Base-by-base conservation (phyloP, 805 yeast genomes). In the Candida pseudofarinosa region DNA sequence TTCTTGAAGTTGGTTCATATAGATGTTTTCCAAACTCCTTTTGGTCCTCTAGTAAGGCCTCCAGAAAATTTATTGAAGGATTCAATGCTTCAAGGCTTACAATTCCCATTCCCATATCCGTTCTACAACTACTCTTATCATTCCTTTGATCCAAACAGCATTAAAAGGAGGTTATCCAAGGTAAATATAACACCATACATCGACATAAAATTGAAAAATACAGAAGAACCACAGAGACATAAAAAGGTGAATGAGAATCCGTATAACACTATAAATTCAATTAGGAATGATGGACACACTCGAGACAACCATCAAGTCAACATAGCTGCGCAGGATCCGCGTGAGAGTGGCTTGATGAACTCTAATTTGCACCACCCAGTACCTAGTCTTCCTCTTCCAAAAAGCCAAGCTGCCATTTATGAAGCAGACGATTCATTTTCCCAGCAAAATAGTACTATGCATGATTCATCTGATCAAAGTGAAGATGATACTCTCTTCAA, bases 61-160 rank as follows among this genome's bases (percentile, higher is more conserved):
- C 76, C 76, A 1, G 54, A 54, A 20, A 69, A 68, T 48, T 67
- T 54, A 46, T 44, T 69, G 46, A 58, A 53, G 30, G 60, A 60
- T 39, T 54, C 60, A 18, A 59, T 71, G 65, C 54, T 62, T 33
- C 65, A 60, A 44, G 76, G 75, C 1, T 64, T 68, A 39, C 70
- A 66, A 42, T 71, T 65, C 45, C 73, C 75, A 18, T 69, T 65
- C 44, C 76, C 76, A 4, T 71, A 63, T 44, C 74, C 76, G 30
- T 71, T 69, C 44, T 71, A 70, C 53, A 70, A 70, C 42, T 71
- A 60, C 50, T 68, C 74, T 4, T 69, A 67, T 50, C 76, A 71
- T 46, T 52, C 67, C 3, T 52, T 65, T 34, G 59, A 62, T 34
- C 56, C 63, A 3, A 51, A 53, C 15, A 49, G 58, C 4, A 54